These are phyloP conservation scores for Trichoderma erinaceum DNA, from an alignment of 495 filamentous ascomycete genomes.

Conservation along the genomic window DNA sequence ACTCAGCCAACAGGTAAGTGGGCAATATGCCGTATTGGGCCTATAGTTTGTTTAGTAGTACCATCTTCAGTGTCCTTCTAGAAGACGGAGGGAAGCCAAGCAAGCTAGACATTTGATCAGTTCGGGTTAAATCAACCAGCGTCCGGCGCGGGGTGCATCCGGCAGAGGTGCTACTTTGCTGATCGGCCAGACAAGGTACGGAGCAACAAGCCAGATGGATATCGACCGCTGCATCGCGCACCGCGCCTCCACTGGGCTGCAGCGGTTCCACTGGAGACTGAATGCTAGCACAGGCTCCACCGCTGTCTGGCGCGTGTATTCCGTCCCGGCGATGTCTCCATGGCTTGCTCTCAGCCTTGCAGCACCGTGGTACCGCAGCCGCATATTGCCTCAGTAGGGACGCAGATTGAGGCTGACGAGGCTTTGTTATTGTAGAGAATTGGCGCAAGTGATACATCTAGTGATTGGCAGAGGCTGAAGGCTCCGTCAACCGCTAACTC, in stretches of 20 bases:
- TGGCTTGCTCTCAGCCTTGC: constrained; percentile 1
- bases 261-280: neutral
- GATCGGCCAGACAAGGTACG: constrained; percentile 3
- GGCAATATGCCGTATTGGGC: neutral
- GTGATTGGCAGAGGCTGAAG: neutral
- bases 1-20: neutral
- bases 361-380: neutral
- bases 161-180: constrained; percentile 2
- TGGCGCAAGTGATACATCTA: neutral
- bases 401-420: neutral
- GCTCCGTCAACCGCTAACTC: neutral
- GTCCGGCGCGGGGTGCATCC: constrained; percentile 9
- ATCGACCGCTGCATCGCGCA: neutral
- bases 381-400: neutral
- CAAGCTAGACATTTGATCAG: neutral
- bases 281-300: constrained; percentile 7
- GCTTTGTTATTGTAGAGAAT: neutral
- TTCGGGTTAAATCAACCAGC: neutral
- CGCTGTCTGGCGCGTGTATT: neutral
- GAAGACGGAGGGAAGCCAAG: neutral
- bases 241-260: constrained; percentile 7
- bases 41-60: neutral
- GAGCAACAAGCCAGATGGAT: neutral
- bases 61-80: neutral
- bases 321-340: neutral